Percentiles rank a stretch among this genome's conserved stretches.
Evolutionary conservation across 1,284 basidiomycete genomes (phyloP).

Genomic region (Sporisorium graminicola): DNA sequence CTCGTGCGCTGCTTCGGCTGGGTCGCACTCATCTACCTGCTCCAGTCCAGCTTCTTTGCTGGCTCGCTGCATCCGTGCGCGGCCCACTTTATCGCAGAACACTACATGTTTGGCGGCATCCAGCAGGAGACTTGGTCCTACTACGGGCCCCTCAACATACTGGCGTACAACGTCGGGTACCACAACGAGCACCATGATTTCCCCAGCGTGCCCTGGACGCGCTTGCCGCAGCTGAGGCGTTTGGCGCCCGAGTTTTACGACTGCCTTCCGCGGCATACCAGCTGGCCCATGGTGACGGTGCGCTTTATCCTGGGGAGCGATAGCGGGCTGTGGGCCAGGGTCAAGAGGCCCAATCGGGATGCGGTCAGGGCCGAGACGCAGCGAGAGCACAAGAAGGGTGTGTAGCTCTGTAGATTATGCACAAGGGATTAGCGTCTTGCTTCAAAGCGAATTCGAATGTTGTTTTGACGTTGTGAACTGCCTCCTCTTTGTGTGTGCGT

Average conservation of each 20-base stretch:
- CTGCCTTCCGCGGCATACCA: conserved; percentile 84
- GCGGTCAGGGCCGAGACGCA: not conserved
- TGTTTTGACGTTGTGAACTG: too few relatives aligned
- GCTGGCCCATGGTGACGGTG: conserved; percentile 93
- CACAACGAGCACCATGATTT: conserved; percentile 99
- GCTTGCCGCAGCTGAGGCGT: conserved; percentile 83
- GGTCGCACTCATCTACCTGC: conserved; percentile 76
- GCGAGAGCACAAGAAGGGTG: not conserved
- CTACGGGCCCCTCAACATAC: conserved; percentile 88
- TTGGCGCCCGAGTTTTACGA: conserved; percentile 95
- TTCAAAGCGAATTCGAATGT: too few relatives aligned
- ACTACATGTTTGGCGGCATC: conserved; percentile 68
- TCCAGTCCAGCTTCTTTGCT: conserved; percentile 91
- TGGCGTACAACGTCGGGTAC: conserved; percentile 98
- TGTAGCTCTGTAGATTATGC: too few relatives aligned
- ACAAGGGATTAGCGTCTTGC: too few relatives aligned
- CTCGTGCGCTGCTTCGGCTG: conserved; percentile 64
- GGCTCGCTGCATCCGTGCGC: conserved; percentile 94
- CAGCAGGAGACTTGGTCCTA: conserved; percentile 96
- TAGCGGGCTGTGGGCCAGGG: conserved; percentile 59
- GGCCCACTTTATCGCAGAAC: conserved; percentile 95
- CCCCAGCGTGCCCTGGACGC: conserved; percentile 94
- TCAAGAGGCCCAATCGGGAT: conserved; percentile 55
- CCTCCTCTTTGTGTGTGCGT: too few relatives aligned
- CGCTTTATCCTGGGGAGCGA: conserved; percentile 84